Evolutionary conservation across 768 basidiomycete species (phyloP), one percentile per base, ranked within the genome.

Genomic region (Tylopilus sp.): DNA sequence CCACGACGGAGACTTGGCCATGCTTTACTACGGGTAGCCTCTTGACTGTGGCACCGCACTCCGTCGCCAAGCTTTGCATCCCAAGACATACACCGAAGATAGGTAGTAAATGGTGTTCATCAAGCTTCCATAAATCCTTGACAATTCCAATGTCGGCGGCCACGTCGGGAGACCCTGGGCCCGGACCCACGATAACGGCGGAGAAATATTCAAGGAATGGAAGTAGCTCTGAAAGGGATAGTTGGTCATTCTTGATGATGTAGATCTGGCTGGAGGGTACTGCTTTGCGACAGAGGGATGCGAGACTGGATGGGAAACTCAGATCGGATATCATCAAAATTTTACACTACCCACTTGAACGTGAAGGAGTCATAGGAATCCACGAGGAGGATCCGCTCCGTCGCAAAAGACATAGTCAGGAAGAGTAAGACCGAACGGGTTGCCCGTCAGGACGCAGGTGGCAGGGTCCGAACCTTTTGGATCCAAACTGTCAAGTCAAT

Each of bases 311-410:
- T 13, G 10, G 17, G 54, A 26, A 17, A 16, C 22, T 55, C 21
- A 51, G 45, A 50, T 44, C 25, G 30, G 41, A 28, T 45, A 26
- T 29, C 55, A 13, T 16, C 12, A 26, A 36, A 54, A 19, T 6
- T 22, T 13, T 30, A 24, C 40, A 8, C 3, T n/a, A 76, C 86
- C 53, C 50, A 90, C 89, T 92, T 92, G 80, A 81, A 80, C n/a
- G 90, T 88, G 69, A 92, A 92, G 2, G 89, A 91, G 68, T 92
- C 90, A 59, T 92, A 90, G 0, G 89, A 92, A 65, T 91, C 90
- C 28, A 92, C 76, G 42, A 92, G 74, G 28, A 92, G 75, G 43
- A 92, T 73, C 48, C 80, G 76, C 41, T 82, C 82, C 17, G 58
- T 51, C 17, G 47, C 62, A 34, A 54, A 38, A 36, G 61, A 54